These are phyloP conservation scores for Tripterygium wilfordii DNA, from an alignment of 177 flowering plant genomes.

Conservation along the genomic window DNA sequence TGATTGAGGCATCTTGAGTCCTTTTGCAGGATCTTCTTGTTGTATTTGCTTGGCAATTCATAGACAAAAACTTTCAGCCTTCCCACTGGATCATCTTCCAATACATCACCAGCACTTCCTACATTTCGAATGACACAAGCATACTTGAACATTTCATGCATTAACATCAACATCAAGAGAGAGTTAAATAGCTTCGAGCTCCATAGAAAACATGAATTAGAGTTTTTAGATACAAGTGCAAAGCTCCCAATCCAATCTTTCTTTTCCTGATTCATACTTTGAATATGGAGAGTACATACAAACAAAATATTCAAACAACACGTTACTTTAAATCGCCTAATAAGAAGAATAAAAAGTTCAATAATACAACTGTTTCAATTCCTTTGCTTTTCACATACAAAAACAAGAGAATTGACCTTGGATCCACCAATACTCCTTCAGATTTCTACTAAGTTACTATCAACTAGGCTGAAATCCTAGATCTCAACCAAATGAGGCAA, in stretches of 20 bases:
- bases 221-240: no score
- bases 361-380: neutral
- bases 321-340: neutral
- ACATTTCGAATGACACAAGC: conserved; percentile 5
- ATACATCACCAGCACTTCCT: conserved; percentile 99
- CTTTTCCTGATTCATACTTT: no score
- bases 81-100: conserved; percentile 97
- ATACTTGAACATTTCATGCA: neutral
- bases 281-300: no score
- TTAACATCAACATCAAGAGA: neutral
- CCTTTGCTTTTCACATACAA: neutral
- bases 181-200: no score
- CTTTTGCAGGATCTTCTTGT: conserved; percentile 84
- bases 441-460: no score
- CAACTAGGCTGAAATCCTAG: no score
- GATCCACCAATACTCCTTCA: no score
- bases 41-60: conserved; percentile 97
- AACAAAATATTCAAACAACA: neutral
- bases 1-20: conserved; percentile 90
- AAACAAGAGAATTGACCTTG: no score
- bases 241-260: no score
- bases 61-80: conserved; percentile 94
- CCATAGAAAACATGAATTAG: no score
- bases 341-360: no score
- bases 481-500: no score